A percentile compares a stretch with the other conserved stretches of the same genome.
Conservation (phyloP, 768 basidiomycete species). For the Neoboletus brunneissimus region DNA sequence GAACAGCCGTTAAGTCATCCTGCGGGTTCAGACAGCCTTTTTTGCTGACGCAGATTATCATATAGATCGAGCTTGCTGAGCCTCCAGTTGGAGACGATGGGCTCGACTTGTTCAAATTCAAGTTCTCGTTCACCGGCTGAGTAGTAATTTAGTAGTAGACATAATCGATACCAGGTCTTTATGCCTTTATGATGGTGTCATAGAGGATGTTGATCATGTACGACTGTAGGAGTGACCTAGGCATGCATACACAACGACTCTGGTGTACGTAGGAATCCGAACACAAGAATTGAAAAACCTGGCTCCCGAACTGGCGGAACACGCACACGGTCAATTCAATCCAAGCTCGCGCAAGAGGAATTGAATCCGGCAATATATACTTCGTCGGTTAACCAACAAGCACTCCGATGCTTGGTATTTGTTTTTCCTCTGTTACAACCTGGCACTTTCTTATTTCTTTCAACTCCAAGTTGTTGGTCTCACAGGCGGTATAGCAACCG, state of each 20-base stretch:
- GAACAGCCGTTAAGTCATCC: not conserved
- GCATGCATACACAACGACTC: not conserved
- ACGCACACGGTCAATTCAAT: too few relatives aligned
- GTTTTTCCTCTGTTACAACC: not conserved
- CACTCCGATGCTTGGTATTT: slow-evolving; percentile 18
- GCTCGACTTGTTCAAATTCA: slow-evolving; percentile 5
- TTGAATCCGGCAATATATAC: too few relatives aligned
- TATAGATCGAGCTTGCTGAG: not conserved
- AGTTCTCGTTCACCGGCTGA: slow-evolving; percentile 1
- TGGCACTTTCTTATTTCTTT: not conserved
- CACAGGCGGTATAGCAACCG: slow-evolving; percentile 94
- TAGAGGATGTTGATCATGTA: not conserved
- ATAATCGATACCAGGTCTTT: not conserved
- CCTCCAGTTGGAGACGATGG: not conserved
- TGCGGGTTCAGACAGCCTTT: not conserved
- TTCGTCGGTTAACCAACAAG: not conserved
- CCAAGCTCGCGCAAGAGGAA: too few relatives aligned
- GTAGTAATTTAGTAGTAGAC: not conserved
- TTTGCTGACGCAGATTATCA: not conserved
- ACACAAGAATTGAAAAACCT: not conserved
- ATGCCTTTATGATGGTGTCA: too few relatives aligned
- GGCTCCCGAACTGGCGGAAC: too few relatives aligned
- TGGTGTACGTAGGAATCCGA: not conserved
- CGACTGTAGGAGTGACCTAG: not conserved
- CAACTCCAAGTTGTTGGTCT: slow-evolving; percentile 75